These are phyloP conservation scores for Silene vulgaris DNA, from an alignment of 179 eudicot genomes.

Conservation along the genomic window DNA sequence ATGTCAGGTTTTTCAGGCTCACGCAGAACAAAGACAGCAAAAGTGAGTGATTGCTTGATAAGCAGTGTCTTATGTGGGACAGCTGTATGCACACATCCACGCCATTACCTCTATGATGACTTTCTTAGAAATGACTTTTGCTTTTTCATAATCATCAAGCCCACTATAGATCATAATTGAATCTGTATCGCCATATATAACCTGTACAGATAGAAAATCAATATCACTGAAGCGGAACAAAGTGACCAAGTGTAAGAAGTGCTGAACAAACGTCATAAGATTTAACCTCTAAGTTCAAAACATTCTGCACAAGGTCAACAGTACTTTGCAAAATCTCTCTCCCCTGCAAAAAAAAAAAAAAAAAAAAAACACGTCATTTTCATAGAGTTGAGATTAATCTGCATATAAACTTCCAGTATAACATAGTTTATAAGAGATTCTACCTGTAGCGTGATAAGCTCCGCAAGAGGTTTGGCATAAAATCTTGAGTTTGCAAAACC, in stretches of 20 bases:
- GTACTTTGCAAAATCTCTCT: conserved; percentile 95
- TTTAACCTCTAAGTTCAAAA: conserved; percentile 75
- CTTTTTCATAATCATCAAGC: conserved; percentile 80
- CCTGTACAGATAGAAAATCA: conserved; percentile 44
- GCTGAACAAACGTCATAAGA: conserved; percentile 2
- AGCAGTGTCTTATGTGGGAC: neutral
- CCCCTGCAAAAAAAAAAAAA: conserved; percentile 51
- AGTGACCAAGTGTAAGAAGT: neutral
- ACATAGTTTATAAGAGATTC: conserved; percentile 8
- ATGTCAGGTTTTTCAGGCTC: conserved; percentile 15
- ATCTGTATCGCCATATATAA: conserved; percentile 97
- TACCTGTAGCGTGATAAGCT: conserved; percentile 79
- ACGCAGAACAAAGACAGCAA: neutral
- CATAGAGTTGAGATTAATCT: conserved; percentile 13
- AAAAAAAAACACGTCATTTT: conserved; percentile 20
- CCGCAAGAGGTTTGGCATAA: conserved; percentile 95
- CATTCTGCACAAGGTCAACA: conserved; percentile 86
- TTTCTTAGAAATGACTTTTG: conserved; percentile 64
- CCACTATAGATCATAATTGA: conserved; percentile 97
- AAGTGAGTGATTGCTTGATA: neutral
- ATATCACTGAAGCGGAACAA: neutral
- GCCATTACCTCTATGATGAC: conserved; percentile 41
- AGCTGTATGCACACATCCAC: neutral
- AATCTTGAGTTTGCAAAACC: conserved; percentile 95
- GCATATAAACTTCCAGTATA: conserved; percentile 1